These are phyloP conservation scores for Pseudognaphalium luteoalbum DNA, from an alignment of 129 eudicot species.

Conservation along the genomic window DNA sequence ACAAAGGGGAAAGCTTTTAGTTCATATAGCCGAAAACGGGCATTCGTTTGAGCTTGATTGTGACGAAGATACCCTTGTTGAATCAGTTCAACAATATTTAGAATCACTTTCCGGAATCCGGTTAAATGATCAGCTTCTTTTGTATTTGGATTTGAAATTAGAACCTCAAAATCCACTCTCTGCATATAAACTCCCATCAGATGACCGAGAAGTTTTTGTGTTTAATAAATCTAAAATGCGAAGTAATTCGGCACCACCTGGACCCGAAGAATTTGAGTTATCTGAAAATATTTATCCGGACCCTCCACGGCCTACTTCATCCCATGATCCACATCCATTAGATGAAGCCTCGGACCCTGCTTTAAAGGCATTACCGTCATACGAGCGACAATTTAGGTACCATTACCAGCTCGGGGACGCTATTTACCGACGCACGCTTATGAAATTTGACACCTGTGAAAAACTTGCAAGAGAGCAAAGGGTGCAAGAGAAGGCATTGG, in stretches of 20 bases:
- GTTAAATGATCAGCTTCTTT: conserved; percentile 74
- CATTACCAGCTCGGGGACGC: conserved; percentile 78
- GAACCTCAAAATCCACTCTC: conserved; percentile 77
- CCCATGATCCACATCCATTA: conserved; percentile 70
- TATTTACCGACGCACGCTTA: conserved; percentile 56
- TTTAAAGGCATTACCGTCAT: conserved; percentile 81
- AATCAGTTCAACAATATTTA: conserved; percentile 59
- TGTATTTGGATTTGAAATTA: conserved; percentile 78
- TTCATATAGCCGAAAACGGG: conserved; percentile 94
- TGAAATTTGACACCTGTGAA: conserved; percentile 55
- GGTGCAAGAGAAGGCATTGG: conserved; percentile 96
- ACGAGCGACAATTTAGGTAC: conserved; percentile 82
- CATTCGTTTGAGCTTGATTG: conserved; percentile 78
- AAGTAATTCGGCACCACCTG: conserved; percentile 61
- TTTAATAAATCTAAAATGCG: conserved; percentile 86
- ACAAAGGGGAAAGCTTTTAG: conserved; percentile 74
- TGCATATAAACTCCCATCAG: conserved; percentile 80
- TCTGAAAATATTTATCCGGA: conserved; percentile 55
- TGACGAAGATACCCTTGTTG: conserved; percentile 75
- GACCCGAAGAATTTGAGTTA: conserved; percentile 49
- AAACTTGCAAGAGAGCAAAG: conserved; percentile 70
- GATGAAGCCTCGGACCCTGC: conserved; percentile 97
- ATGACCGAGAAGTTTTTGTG: conserved; percentile 76
- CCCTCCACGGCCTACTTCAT: conserved; percentile 39
- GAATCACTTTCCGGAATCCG: conserved; percentile 69